Evolutionary conservation across 2,329 filamentous ascomycete genomes (phyloP).

Genomic region (Hymenoscyphus scutula): DNA sequence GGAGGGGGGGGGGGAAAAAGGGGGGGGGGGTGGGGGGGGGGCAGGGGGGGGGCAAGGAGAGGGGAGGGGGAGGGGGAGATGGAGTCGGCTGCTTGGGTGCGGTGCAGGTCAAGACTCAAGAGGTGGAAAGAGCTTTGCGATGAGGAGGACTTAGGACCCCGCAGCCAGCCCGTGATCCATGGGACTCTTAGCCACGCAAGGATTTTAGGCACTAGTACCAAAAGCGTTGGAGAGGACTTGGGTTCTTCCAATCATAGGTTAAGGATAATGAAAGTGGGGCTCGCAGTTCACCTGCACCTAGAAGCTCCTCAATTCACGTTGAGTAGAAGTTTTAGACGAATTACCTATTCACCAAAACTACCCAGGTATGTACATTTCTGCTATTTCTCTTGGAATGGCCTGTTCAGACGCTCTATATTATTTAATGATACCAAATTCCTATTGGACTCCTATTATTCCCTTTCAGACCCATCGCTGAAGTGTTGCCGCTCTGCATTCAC

Average conservation of each 20-base stretch:
- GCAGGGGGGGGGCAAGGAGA: slow-evolving; percentile 1
- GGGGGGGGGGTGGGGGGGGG: slow-evolving; percentile 17
- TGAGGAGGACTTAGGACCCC: too few species aligned
- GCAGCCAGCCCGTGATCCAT: too few species aligned
- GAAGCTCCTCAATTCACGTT: too few species aligned
- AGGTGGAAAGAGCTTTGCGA: slow-evolving; percentile 3
- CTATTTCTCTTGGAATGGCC: too few species aligned
- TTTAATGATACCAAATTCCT: neutral
- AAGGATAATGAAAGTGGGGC: too few species aligned
- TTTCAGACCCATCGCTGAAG: neutral
- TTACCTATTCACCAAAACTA: too few species aligned
- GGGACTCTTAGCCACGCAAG: too few species aligned
- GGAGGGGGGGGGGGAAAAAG: slow-evolving; percentile 9
- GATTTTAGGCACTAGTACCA: neutral
- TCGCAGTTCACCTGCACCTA: too few species aligned
- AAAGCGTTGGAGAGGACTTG: too few species aligned
- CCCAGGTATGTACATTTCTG: too few species aligned
- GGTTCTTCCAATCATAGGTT: too few species aligned
- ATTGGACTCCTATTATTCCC: neutral
- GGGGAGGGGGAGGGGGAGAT: neutral
- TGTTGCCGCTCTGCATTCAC: neutral
- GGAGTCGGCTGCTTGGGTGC: neutral
- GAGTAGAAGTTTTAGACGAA: too few species aligned
- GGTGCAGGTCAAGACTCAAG: slow-evolving; percentile 10
- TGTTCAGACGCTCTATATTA: neutral